Evolutionary conservation across 768 basidiomycete species (phyloP), one percentile per base, ranked within the genome.

Genomic region (Trichaptum fuscoviolaceum): DNA sequence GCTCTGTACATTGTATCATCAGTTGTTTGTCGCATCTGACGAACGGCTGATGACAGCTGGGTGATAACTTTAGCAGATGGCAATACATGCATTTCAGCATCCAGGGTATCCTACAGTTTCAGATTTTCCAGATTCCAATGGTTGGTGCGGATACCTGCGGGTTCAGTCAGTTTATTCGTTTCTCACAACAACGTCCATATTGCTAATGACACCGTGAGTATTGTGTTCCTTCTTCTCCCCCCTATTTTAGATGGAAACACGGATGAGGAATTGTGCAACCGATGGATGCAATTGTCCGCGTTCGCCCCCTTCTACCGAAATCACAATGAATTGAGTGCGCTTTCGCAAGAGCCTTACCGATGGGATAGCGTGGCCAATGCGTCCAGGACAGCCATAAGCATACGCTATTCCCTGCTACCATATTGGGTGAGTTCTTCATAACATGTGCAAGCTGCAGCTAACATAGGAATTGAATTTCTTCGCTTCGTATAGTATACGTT

Each of bases 211-310:
- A 30, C 24, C 65, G 52, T 10, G 68, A 68, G 35, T 4, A 3
- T 52, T 52, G 42, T 52, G 20, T 52, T 30, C 12, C 15, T 52
- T 52, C 10, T 62, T 65, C 66, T 52, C 10, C 63, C 65, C 66
- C 58, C 7, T 7, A 36, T 62, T 74, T 72, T 66, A 80, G 74
- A 42, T 68, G 84, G 79, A 1, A 92, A 93, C 73, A 87, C 88
- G 8, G 85, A 91, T 70, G 92, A 93, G 74, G 91, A 93, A 73
- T 81, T 94, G 10, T 91, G 90, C 76, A 88, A 87, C 68, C 84
- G 92, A 20, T 94, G 92, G 92, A 92, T 91, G 91, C 87, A 89
- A 73, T 82, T 93, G n/a, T 82, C 89, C 2, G 92, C 91, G 1
- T 93, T 93, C 74, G 83, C 83, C 27, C 92, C 92, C 6, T 94